Percentiles rank a stretch among this genome's conserved stretches.
phyloP scores from a whole-genome alignment of 257 asterid genomes.

The Misopates orontium region DNA sequence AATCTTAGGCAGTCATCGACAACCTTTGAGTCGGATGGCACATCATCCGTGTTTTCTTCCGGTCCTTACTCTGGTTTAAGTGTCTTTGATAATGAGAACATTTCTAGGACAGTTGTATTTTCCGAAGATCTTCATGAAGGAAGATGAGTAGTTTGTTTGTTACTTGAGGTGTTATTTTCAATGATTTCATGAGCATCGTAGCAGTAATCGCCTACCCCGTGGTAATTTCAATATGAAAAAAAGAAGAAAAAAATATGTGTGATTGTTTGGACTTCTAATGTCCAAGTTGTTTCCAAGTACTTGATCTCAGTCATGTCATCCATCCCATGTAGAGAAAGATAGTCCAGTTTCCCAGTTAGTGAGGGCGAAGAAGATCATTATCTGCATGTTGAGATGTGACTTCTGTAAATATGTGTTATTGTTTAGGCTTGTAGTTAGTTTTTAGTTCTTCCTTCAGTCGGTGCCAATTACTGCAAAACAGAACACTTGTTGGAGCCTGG shows the following conservation, averaged over 20 bases:
- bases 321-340: slow-evolving; percentile 47
- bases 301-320: slow-evolving; percentile 29
- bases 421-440: too few relatives aligned
- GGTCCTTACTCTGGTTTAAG: slow-evolving; percentile 88
- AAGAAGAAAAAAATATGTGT: not conserved
- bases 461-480: too few relatives aligned
- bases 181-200: slow-evolving; percentile 1
- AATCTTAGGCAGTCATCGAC: slow-evolving; percentile 89
- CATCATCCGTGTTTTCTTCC: slow-evolving; percentile 91
- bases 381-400: slow-evolving; percentile 48
- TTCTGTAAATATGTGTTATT: not conserved
- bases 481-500: too few relatives aligned
- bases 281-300: slow-evolving; percentile 11
- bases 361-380: slow-evolving; percentile 29
- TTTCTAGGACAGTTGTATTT: slow-evolving; percentile 64
- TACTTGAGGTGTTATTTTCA: slow-evolving; percentile 1
- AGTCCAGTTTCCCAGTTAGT: slow-evolving; percentile 35
- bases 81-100: slow-evolving; percentile 60
- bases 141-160: slow-evolving; percentile 41
- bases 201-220: slow-evolving; percentile 6
- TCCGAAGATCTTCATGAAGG: slow-evolving; percentile 99
- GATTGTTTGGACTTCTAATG: slow-evolving; percentile 1
- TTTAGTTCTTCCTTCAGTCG: too few relatives aligned
- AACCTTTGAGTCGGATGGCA: slow-evolving; percentile 84
- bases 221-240: slow-evolving; percentile 8